Evolutionary conservation across 2,329 filamentous ascomycete genomes (phyloP), one percentile per base, ranked within the genome.

Genomic region (Pseudonectria buxi): DNA sequence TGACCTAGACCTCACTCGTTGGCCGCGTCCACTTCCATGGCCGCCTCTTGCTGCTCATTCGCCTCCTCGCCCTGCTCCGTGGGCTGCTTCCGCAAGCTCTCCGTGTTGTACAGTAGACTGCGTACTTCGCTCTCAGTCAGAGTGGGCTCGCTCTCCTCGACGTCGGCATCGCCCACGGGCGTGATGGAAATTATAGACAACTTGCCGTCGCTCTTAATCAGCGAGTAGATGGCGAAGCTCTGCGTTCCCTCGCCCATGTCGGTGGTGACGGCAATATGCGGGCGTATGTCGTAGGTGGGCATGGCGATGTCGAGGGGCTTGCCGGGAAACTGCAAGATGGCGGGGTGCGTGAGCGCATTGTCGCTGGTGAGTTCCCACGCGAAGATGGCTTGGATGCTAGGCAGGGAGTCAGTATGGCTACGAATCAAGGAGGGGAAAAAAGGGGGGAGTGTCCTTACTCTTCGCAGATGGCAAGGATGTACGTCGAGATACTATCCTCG

Each of bases 321-420:
- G 7, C 82, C 82, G 3, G 69, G 65, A 4, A 86, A 57, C 26
- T 65, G 57, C 35, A 86, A 62, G 40, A 59, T 45, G 33, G 56
- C 45, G 51, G 33, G 69, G 41, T 72, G 64, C 7, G 63, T 57
- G 27, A 86, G 64, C 11, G 54, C 59, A 41, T 71, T 71, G 32
- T 72, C 56, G 1, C 55, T 41, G 6, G 47, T 54, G 26, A 83
- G 64, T n/a, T 62, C 61, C 63, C 82, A 84, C 36, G 74, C 63
- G 57, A 90, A 79, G 7, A 94, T 62, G 27, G 72, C 83, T 39
- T 78, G 73, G 36, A 74, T 55, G 25, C 71, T 78, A 43, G 10
- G 18, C 11, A 10, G 27, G 14, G 24, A 28, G 6, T 59, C 35
- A 55, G 44, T 40, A 41, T 7, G 22, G 7, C 22, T 14, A 15